phyloP scores from a whole-genome alignment of 2,329 filamentous ascomycete species.

The Colletotrichum noveboracense region DNA sequence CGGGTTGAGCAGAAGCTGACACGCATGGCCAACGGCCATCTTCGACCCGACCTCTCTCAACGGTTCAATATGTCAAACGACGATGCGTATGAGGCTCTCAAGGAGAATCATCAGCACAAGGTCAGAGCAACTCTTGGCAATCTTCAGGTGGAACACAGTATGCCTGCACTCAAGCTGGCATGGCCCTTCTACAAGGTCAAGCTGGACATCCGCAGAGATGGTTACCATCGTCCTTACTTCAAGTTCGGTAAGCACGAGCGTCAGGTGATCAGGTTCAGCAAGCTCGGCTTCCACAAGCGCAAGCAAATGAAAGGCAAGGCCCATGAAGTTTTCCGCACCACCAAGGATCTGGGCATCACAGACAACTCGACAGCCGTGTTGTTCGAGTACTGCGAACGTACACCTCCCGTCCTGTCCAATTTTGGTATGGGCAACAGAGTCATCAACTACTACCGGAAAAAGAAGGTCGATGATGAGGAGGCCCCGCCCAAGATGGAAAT shows the following conservation, averaged over 20 bases:
- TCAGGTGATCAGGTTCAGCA: constrained; percentile 73
- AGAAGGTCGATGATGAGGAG: constrained; percentile 74
- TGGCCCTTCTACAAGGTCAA: constrained; percentile 97
- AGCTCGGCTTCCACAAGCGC: constrained; percentile 75
- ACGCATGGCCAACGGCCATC: constrained; percentile 70
- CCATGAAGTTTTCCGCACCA: constrained; percentile 78
- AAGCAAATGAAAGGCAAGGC: constrained; percentile 84
- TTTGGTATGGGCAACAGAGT: constrained; percentile 97
- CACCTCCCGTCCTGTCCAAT: constrained; percentile 89
- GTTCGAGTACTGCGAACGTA: constrained; percentile 95
- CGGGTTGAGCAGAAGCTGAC: constrained; percentile 63
- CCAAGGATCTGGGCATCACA: constrained; percentile 82
- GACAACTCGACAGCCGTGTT: constrained; percentile 90
- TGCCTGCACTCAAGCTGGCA: constrained; percentile 88
- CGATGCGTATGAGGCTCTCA: constrained; percentile 91
- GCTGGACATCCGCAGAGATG: constrained; percentile 74
- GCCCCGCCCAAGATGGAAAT: constrained; percentile 81
- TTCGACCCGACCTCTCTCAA: constrained; percentile 75
- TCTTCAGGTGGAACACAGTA: constrained; percentile 90
- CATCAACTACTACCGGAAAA: constrained; percentile 95
- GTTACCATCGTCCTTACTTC: constrained; percentile 84
- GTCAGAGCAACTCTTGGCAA: constrained; percentile 91
- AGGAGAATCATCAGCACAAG: constrained; percentile 96
- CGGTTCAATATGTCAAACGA: constrained; percentile 98
- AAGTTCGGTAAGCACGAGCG: constrained; percentile 72